Base-by-base conservation (phyloP, 1,139 yeast species). In the Yamadazyma siamensis region DNA sequence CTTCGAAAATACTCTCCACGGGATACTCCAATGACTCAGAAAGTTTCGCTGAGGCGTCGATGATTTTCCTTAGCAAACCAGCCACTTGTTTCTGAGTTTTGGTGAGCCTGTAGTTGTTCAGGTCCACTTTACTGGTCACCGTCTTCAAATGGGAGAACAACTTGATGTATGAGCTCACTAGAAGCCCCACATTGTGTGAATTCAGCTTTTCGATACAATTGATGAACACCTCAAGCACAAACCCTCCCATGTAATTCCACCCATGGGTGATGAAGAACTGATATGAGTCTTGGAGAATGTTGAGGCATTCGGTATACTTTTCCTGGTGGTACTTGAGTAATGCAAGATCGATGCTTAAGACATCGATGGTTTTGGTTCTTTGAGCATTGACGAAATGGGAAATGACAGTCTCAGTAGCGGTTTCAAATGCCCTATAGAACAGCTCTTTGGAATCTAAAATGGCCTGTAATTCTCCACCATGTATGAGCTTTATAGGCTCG, bases 331-430 rank as follows among this genome's bases (percentile, higher is more conserved):
- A 83, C 28, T 81, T 77, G 14, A 87, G 56, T 11, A 84, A 51
- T 0, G 95, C 96, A 32, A 87, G 65, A 42, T 91, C 96, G n/a
- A 86, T 75, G 4, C 91, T 79, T 16, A 91, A 60, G 6, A 82
- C 66, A 47, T 84, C 91, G 7, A 84, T 77, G 0, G 88, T 70
- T 40, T 89, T 70, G 8, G 77, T 71, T 38, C 82, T 58, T 11
- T 60, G 65, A 21, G 79, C 67, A 10, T 49, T 46, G 5, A 69
- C 63, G 45, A 73, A 76, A 34, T 73, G 71, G 19, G 59, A 56
- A 19, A 75, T 65, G 1, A 75, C 50, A 17, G 31, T 50, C 23
- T 63, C 67, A 0, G 82, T 77, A 4, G 71, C 41, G 3, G 47
- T 39, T 36, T 70, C 61, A 39, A 59, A 61, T 9, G 40, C 34